Evolutionary conservation across 106 monocot genomes (phyloP).

Genomic region (Platanthera zijinensis): DNA sequence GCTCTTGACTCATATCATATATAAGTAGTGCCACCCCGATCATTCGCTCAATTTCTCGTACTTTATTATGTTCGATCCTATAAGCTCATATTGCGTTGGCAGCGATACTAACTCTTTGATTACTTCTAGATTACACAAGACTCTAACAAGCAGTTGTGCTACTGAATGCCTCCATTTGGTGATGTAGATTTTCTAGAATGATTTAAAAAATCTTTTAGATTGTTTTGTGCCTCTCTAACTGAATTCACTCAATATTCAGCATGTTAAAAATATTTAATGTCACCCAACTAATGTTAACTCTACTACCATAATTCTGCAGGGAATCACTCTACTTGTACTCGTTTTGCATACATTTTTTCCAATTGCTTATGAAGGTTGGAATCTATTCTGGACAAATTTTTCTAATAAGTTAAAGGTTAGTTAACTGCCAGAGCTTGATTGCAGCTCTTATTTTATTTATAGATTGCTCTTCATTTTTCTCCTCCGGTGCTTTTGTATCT

Average conservation of each 20-base stretch:
- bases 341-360: conserved; percentile 61
- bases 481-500: background rate
- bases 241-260: background rate
- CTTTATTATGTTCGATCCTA: too few species aligned
- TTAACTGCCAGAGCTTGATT: background rate
- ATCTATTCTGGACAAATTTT: conserved; percentile 60
- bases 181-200: background rate
- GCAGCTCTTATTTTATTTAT: background rate
- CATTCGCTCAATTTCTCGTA: too few species aligned
- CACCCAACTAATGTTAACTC: conserved; percentile 4
- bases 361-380: conserved; percentile 73
- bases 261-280: background rate
- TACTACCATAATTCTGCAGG: conserved; percentile 39
- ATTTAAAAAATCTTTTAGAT: background rate
- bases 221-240: background rate
- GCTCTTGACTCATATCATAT: too few species aligned
- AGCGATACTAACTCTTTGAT: too few species aligned
- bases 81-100: too few species aligned
- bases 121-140: too few species aligned
- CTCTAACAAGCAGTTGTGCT: background rate
- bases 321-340: conserved; percentile 61
- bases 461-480: background rate
- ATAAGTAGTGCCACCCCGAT: too few species aligned
- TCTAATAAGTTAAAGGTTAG: conserved; percentile 74
- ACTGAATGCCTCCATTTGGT: background rate